A percentile compares a stretch with the other conserved stretches of the same genome.
Conservation (phyloP, 2,329 filamentous ascomycete species). For the Ophiosphaerella korrae region DNA sequence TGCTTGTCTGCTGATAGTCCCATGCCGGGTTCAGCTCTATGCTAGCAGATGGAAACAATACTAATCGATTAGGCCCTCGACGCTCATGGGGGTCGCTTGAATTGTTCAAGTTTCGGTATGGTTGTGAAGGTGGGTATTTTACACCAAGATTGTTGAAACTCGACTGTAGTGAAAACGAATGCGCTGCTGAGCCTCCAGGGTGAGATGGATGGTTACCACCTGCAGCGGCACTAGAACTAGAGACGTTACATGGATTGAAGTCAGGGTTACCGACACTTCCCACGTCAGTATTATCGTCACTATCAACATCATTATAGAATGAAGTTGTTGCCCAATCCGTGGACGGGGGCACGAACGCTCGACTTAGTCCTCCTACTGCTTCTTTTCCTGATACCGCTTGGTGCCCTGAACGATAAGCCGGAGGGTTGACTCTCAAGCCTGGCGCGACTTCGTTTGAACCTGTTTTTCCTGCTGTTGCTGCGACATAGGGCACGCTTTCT, state of each 20-base stretch:
- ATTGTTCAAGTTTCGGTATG: neutral
- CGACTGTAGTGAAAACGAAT: neutral
- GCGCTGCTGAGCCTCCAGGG: neutral
- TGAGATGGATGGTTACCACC: neutral
- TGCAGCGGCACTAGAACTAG: slow-evolving; percentile 1
- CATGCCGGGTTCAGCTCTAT: slow-evolving; percentile 1
- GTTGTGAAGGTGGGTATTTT: neutral
- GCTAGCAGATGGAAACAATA: slow-evolving; percentile 12
- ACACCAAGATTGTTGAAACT: neutral
- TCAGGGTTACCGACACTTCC: neutral
- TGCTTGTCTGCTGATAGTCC: neutral
- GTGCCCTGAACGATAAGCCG: neutral
- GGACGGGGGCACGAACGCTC: too few relatives aligned
- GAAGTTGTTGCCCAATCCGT: too few relatives aligned
- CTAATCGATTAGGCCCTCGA: neutral
- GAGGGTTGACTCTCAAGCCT: neutral
- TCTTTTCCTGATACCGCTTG: neutral
- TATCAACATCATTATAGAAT: neutral
- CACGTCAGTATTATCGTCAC: neutral
- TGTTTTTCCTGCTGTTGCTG: neutral
- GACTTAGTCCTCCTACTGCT: too few relatives aligned
- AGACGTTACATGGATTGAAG: neutral
- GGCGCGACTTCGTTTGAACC: neutral
- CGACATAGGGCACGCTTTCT: slow-evolving; percentile 1
- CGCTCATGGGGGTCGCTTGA: neutral